Conservation (phyloP, 1,284 basidiomycete genomes). For the Clitocybe nebularis region DNA sequence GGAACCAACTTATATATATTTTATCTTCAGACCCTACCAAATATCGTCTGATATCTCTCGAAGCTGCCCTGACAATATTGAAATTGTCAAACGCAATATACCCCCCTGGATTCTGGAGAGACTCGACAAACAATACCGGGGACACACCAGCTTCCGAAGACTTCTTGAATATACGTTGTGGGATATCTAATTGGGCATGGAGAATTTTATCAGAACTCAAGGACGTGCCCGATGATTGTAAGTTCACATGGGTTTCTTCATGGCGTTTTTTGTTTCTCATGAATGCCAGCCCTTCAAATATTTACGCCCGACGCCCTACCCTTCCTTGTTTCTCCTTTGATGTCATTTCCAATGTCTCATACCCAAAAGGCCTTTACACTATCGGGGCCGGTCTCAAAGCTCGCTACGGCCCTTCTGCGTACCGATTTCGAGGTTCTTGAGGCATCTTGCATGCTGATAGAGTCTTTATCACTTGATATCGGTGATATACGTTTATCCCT, state of each 20-base stretch:
- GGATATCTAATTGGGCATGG: conserved; percentile 74
- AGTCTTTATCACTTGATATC: conserved; percentile 72
- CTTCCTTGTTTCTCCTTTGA: conserved; percentile 54
- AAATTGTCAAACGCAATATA: conserved; percentile 68
- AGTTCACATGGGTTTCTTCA: conserved; percentile 25
- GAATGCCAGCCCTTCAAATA: conserved; percentile 48
- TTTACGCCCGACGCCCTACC: conserved; percentile 62
- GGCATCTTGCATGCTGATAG: conserved; percentile 69
- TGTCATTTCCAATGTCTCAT: conserved; percentile 53
- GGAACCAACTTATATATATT: background rate
- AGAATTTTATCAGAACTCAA: conserved; percentile 64
- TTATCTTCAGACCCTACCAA: conserved; percentile 61
- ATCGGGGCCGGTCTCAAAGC: conserved; percentile 39
- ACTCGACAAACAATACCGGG: conserved; percentile 9
- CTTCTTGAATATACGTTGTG: conserved; percentile 61
- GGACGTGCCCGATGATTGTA: conserved; percentile 58
- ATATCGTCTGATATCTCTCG: conserved; percentile 58
- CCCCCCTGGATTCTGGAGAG: conserved; percentile 59
- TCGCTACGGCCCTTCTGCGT: conserved; percentile 51
- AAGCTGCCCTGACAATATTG: conserved; percentile 63
- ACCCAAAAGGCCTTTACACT: conserved; percentile 32
- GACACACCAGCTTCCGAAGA: conserved; percentile 35
- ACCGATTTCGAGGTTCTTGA: conserved; percentile 72
- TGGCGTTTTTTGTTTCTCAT: background rate
- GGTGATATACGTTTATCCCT: conserved; percentile 69